Conservation (phyloP, 306 rosid species). For the Quercus glauca region DNA sequence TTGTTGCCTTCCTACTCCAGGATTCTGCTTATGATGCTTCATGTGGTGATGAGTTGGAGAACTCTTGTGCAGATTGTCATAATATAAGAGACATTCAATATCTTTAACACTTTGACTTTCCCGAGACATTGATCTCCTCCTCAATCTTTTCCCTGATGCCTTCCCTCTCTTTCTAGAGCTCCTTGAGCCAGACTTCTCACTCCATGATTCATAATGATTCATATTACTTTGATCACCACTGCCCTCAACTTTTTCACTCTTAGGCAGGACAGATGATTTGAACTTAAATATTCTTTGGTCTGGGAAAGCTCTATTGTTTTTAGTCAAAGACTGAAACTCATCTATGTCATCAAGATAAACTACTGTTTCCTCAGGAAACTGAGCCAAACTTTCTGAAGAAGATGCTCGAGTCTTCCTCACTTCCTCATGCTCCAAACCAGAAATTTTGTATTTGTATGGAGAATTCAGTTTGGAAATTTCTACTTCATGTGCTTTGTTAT, state of each 20-base stretch:
- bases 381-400: constrained; percentile 33
- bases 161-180: constrained; percentile 29
- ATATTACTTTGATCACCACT: constrained; percentile 12
- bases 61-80: constrained; percentile 30
- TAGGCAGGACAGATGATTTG: constrained; percentile 25
- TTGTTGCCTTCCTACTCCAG: constrained; percentile 10
- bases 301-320: constrained; percentile 30
- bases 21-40: constrained; percentile 30
- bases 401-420: constrained; percentile 16
- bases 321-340: constrained; percentile 37
- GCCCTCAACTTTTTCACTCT: constrained; percentile 8
- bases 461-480: constrained; percentile 18
- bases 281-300: constrained; percentile 60
- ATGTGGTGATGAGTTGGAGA: constrained; percentile 14
- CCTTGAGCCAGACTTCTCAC: constrained; percentile 39
- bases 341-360: constrained; percentile 54
- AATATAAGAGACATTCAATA: constrained; percentile 37
- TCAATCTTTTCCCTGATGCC: constrained; percentile 37
- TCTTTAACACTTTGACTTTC: constrained; percentile 47
- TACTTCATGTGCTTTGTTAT: constrained; percentile 10
- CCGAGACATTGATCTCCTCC: constrained; percentile 36
- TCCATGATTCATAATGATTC: constrained; percentile 21
- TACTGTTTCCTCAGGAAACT: constrained; percentile 22
- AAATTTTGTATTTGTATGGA: neutral
- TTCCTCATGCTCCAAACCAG: constrained; percentile 16